phyloP scores from a whole-genome alignment of 768 basidiomycete species.

The Russula dissimulans region DNA sequence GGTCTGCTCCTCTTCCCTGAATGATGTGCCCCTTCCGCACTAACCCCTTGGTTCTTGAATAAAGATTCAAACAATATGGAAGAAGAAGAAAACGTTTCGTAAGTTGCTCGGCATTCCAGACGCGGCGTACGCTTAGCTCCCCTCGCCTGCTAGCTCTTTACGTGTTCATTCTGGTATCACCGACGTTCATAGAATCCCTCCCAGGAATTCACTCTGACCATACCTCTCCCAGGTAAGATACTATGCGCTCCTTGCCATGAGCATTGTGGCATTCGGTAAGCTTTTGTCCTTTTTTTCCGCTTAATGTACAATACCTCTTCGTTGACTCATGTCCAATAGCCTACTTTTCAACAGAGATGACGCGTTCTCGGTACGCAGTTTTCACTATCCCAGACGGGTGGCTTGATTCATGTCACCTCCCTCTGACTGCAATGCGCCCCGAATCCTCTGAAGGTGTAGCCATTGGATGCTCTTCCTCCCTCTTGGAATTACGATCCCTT shows the following conservation, averaged over 20 bases:
- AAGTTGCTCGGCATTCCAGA: background rate
- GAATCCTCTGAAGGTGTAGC: slow-evolving; percentile 1
- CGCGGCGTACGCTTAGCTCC: background rate
- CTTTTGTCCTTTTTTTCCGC: background rate
- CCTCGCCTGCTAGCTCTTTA: slow-evolving; percentile 9
- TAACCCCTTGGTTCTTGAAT: background rate
- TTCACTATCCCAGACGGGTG: background rate
- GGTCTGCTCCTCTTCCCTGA: background rate
- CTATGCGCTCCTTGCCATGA: slow-evolving; percentile 11
- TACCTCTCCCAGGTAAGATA: slow-evolving; percentile 9
- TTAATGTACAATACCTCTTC: background rate
- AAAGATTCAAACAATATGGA: slow-evolving; percentile 18
- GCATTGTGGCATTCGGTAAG: slow-evolving; percentile 15
- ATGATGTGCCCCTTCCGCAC: background rate
- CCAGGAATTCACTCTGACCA: background rate
- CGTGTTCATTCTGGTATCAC: slow-evolving; percentile 13
- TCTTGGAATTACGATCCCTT: slow-evolving; percentile 16
- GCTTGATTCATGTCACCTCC: background rate
- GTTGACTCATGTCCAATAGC: background rate
- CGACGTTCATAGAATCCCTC: background rate
- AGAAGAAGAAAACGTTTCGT: slow-evolving; percentile 18
- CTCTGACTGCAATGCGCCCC: background rate
- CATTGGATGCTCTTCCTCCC: slow-evolving; percentile 19
- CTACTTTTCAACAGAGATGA: slow-evolving; percentile 17
- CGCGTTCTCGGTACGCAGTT: slow-evolving; percentile 16